These are phyloP conservation scores for Diaporthe citri DNA, from an alignment of 2,329 filamentous ascomycete species.

Conservation along the genomic window DNA sequence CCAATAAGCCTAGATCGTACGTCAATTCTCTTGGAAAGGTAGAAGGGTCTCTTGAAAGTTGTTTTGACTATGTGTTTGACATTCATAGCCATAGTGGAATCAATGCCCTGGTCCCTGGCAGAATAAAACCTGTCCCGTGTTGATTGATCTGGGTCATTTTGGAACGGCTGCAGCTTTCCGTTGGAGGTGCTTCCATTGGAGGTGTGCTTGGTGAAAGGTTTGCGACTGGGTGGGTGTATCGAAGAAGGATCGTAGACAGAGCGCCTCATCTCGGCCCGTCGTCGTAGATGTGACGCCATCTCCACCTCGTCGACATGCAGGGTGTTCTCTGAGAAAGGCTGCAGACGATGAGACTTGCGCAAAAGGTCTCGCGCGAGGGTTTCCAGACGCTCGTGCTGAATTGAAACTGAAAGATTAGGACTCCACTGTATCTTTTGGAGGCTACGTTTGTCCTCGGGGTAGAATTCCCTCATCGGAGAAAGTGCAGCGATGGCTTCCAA, in stretches of 20 bases:
- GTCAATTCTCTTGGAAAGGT: not conserved
- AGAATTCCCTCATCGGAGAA: conserved; percentile 50
- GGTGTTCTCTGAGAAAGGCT: not conserved
- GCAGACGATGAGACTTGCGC: conserved; percentile 48
- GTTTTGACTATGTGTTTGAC: conserved; percentile 1
- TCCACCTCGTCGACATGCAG: not conserved
- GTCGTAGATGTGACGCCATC: not conserved
- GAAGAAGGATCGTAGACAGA: conserved; percentile 41
- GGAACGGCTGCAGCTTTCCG: no score
- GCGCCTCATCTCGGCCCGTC: conserved; percentile 20
- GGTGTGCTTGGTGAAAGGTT: no score
- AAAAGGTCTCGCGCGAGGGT: conserved; percentile 48
- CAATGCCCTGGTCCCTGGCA: not conserved
- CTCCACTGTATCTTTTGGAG: conserved; percentile 55
- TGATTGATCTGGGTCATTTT: no score
- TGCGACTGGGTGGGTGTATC: not conserved
- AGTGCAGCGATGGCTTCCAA: conserved; percentile 47
- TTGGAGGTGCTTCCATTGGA: no score
- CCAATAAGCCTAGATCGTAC: not conserved
- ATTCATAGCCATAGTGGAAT: not conserved
- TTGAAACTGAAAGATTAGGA: conserved; percentile 45
- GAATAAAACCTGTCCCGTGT: not conserved
- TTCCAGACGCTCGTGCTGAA: conserved; percentile 55
- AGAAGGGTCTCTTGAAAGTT: not conserved
- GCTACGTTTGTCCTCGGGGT: conserved; percentile 50